These are phyloP conservation scores for Anthracocystis panici-leucophaei DNA, from an alignment of 1,284 basidiomycete genomes.

Conservation along the genomic window DNA sequence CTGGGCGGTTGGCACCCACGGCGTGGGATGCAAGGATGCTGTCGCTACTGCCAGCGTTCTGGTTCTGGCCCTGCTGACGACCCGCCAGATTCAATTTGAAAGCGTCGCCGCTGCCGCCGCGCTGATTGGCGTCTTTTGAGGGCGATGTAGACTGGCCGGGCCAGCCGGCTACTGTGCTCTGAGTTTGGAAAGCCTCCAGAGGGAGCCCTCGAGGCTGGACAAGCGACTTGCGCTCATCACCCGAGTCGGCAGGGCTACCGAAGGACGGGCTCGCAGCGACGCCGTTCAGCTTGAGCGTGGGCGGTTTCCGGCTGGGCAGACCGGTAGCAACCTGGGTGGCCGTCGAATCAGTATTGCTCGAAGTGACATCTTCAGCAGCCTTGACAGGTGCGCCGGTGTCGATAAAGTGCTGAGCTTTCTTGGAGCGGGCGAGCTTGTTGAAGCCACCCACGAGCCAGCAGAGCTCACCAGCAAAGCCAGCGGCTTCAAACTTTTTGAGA, in stretches of 20 bases:
- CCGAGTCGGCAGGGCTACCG: conserved; percentile 10
- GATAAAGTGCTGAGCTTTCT: conserved; percentile 32
- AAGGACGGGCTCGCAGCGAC: conserved; percentile 14
- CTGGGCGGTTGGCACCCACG: conserved; percentile 4
- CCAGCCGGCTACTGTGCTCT: conserved; percentile 53
- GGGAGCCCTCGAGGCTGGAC: conserved; percentile 62
- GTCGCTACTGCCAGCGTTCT: conserved; percentile 3
- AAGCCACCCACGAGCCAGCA: conserved; percentile 68
- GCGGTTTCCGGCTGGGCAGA: conserved; percentile 17
- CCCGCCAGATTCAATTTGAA: conserved; percentile 24
- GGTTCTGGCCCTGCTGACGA: conserved; percentile 20
- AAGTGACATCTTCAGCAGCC: neutral
- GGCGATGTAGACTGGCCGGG: conserved; percentile 34
- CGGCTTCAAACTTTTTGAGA: conserved; percentile 66
- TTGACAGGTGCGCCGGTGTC: conserved; percentile 26
- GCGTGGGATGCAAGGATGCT: conserved; percentile 3
- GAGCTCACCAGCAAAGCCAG: conserved; percentile 62
- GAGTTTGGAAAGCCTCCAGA: conserved; percentile 60
- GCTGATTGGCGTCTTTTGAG: conserved; percentile 16
- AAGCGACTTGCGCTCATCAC: conserved; percentile 32
- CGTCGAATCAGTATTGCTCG: neutral
- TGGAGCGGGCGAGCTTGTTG: conserved; percentile 46
- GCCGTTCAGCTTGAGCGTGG: conserved; percentile 34
- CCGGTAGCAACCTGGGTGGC: neutral
- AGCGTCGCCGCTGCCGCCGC: conserved; percentile 2